Base-by-base conservation (phyloP, 139 green algal species). In the Tetraselmis striata region DNA sequence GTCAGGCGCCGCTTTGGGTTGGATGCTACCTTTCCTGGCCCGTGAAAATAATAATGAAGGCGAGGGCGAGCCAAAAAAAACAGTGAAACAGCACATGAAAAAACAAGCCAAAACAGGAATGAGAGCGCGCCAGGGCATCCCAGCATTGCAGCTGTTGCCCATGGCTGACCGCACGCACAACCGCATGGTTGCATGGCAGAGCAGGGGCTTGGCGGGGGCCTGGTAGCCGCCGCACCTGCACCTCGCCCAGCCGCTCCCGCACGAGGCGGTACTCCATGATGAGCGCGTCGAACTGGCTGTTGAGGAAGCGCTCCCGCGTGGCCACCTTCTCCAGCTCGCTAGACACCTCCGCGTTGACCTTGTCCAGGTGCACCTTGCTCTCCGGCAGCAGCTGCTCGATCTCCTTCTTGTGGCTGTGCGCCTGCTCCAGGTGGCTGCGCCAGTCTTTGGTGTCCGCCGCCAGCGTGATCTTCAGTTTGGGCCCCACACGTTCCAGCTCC, bases 401-500 rank as follows among this genome's bases (percentile, higher is more conserved):
- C 59, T 76, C 30, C 67, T 89, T 82, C 77, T 85, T 85, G 84
- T 91, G 82, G 32, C 89, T 80, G 30, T 91, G 83, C 59, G 90
- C 88, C 84, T 92, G 86, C 23, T 95, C 92, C 31, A 96, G 80
- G 84, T 96, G 92, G 28, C 82, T 86, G 5, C 92, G 86, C 92
- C 92, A 96, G 87, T 96, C 92, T 74, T 91, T 92, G 59, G 83
- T 80, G 85, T 95, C 91, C 24, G 91, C 83, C 24, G 83, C 84
- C 29, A 94, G 79, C 23, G 86, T 89, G 59, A 93, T 88, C 77
- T 87, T 86, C 84, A 96, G 87, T 59, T 86, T 83, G 11, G 93
- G 92, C 24, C 83, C 92, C 59, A 95, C 91, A 0, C 92, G 87
- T 82, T 96, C 93, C 45, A 95, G 76, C 83, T 96, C 92, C 59